Conservation (phyloP, 352 stramenopile genomes). For the Phytopythium cucurbitacearum region DNA sequence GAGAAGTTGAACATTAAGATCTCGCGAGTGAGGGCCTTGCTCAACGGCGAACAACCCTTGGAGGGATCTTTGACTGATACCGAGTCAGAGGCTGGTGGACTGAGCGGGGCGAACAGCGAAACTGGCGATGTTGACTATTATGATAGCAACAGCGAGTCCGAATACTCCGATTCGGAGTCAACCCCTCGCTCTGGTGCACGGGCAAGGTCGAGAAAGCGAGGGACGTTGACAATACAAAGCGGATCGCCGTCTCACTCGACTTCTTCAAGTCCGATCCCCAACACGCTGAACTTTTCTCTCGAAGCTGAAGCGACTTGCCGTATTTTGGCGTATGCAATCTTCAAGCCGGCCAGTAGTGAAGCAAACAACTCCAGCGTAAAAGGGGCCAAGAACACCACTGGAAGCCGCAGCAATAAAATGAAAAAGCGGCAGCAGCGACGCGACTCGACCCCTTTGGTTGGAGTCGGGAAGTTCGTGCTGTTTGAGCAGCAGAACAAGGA, state of each 20-base stretch:
- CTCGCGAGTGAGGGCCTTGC: slow-evolving; percentile 62
- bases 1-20: slow-evolving; percentile 83
- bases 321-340: slow-evolving; percentile 77
- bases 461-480: slow-evolving; percentile 78
- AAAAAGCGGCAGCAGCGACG: slow-evolving; percentile 69
- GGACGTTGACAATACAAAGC: slow-evolving; percentile 17
- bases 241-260: slow-evolving; percentile 14
- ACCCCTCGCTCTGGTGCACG: slow-evolving; percentile 14
- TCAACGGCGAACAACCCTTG: slow-evolving; percentile 69
- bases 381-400: slow-evolving; percentile 12
- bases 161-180: slow-evolving; percentile 73
- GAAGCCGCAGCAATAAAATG: slow-evolving; percentile 52
- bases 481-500: slow-evolving; percentile 90
- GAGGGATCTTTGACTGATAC: slow-evolving; percentile 36
- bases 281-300: slow-evolving; percentile 77
- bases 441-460: slow-evolving; percentile 62
- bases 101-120: slow-evolving; percentile 21
- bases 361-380: slow-evolving; percentile 13
- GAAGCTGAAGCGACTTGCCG: slow-evolving; percentile 79
- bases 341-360: slow-evolving; percentile 37
- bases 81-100: slow-evolving; percentile 27
- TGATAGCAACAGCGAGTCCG: slow-evolving; percentile 86
- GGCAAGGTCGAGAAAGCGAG: slow-evolving; percentile 22
- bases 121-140: slow-evolving; percentile 43
- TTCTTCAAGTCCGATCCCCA: slow-evolving; percentile 26